Conservation (phyloP, 192 early-diverging fungal genomes). For the Umbelopsis sp. region DNA sequence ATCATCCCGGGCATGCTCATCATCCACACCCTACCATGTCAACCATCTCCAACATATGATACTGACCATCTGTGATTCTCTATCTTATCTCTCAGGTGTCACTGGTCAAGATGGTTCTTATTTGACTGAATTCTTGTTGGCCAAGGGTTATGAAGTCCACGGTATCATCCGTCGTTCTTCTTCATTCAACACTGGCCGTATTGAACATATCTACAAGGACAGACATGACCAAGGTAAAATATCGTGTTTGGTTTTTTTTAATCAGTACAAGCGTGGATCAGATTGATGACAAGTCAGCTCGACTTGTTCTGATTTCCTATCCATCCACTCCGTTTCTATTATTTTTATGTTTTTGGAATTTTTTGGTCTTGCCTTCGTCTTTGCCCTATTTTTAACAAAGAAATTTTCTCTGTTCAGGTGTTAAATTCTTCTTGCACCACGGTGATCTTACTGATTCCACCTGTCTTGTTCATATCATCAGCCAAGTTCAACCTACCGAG, state of each 20-base stretch:
- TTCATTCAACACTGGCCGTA: slow-evolving; percentile 84
- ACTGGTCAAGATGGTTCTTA: slow-evolving; percentile 85
- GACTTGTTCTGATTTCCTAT: slow-evolving; percentile 6
- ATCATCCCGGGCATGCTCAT: neutral
- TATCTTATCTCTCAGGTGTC: slow-evolving; percentile 53
- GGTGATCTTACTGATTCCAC: slow-evolving; percentile 83
- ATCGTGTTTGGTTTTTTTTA: no score
- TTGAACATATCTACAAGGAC: slow-evolving; percentile 79
- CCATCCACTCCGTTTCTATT: no score
- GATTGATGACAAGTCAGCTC: no score
- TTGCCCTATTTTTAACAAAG: neutral
- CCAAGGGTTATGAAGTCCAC: slow-evolving; percentile 79
- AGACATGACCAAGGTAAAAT: slow-evolving; percentile 60
- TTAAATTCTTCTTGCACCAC: slow-evolving; percentile 76
- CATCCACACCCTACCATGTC: no score
- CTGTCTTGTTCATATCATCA: slow-evolving; percentile 73
- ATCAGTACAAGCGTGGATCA: no score
- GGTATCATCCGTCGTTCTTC: slow-evolving; percentile 82
- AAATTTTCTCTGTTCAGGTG: slow-evolving; percentile 32
- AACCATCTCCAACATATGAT: no score
- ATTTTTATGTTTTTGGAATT: neutral
- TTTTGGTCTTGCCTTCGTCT: neutral
- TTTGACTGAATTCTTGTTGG: slow-evolving; percentile 70
- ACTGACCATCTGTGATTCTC: neutral
- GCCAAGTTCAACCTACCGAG: slow-evolving; percentile 74